Evolutionary conservation across 768 basidiomycete species (phyloP), one percentile per base, ranked within the genome.

Genomic region (Tephrocybe sp.): DNA sequence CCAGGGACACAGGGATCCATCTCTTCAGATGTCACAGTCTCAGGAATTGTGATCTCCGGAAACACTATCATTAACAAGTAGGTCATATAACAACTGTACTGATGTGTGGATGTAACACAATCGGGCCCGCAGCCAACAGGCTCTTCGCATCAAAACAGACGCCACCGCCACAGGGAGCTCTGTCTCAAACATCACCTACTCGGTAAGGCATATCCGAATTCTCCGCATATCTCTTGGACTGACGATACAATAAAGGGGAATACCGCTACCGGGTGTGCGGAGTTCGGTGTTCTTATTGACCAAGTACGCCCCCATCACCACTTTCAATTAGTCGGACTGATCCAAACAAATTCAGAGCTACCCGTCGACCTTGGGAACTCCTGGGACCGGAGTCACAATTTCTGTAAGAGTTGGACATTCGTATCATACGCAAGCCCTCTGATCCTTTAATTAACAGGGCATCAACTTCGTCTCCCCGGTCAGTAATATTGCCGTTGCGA

Each of bases 101-200:
- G 5, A 18, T 13, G 21, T 35, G 9, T n/a, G 22, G 26, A 5
- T 12, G 18, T 37, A 35, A 49, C 37, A 42, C 18, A 39, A 48
- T 48, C 19, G 7, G 9, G 2, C 8, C 24, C 42, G 11, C 53
- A 82, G 81, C 51, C 64, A 69, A 45, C 76, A 78, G 59, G 82
- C 75, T 0, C 70, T 86, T 38, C 79, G 84, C 38, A 86, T 87
- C 66, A 87, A 86, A 66, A 82, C 77, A 6, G 55, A 77, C 5
- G 60, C 70, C 15, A 42, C 52, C 38, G 74, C 84, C 5, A 73
- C 70, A 5, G 69, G 69, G 35, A 76, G 77, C 44, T 69, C 61
- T 7, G 81, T 86, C 4, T 58, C 69, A 2, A 73, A 75, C 52
- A 64, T 84, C 45, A 77, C 73, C 4, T 84, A 78, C 61, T 69